Evolutionary conservation across 1,139 yeast genomes (phyloP), one percentile per base, ranked within the genome.

Genomic region (Suhomyces bribrorum): DNA sequence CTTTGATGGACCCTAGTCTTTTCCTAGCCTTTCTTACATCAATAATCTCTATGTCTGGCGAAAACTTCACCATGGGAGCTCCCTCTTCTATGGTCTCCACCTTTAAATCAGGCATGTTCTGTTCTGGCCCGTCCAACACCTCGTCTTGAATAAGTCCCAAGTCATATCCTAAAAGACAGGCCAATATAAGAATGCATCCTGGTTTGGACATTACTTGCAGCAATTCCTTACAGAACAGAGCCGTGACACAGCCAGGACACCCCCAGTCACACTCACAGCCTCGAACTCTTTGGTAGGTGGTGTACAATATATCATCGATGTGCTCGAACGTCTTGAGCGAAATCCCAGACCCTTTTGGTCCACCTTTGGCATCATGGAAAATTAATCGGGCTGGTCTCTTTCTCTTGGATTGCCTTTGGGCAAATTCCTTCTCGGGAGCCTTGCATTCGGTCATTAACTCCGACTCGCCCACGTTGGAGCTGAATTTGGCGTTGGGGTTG

Each of bases 371-470:
- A 59, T 92, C 98, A 55, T 81, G 83, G 51, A 92, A 86, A 1
- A 90, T 78, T 31, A 92, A 63, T 38, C 98, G 69, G 0, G 95
- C 95, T 0, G 97, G 97, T 31, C 98, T 64, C 43, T 76, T 75
- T 29, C 98, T 67, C 12, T 62, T 61, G 0, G 89, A 73, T 52
- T 83, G 83, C 16, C 87, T 64, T 30, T 75, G 73, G 2, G 95
- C 86, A 69, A 89, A 86, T 55, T 92, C 98, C 55, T 92, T 92
- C 48, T 87, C 95, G 0, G 98, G 97, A 0, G 97, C 96, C 53
- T 92, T 92, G 60, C 99, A 92, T 59, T 92, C 99, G 0, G 97
- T 88, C 37, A 77, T 77, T 12, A 92, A 73, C 50, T 90, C 97
- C 31, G 84, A 83, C 37, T 68, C 73, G 0, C 73, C 73, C 6